Evolutionary conservation across 495 filamentous ascomycete genomes (phyloP).

Genomic region (Ascodesmis nigricans): DNA sequence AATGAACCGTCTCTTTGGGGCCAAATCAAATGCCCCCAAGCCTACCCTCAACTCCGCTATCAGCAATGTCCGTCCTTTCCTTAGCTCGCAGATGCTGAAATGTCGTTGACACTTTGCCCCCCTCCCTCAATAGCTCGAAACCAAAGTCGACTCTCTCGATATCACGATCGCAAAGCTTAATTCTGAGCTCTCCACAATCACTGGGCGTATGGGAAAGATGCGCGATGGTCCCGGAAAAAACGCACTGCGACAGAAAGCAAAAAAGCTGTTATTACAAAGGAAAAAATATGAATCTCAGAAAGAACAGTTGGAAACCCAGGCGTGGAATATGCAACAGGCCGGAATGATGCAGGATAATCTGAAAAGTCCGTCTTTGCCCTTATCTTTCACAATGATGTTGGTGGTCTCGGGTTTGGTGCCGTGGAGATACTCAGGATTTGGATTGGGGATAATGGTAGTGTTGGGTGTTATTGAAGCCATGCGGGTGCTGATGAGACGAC

Average conservation of each 20-base stretch:
- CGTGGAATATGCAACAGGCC: slow-evolving; percentile 99
- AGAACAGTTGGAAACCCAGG: slow-evolving; percentile 82
- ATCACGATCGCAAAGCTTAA: slow-evolving; percentile 85
- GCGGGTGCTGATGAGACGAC: slow-evolving; percentile 14
- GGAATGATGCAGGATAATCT: slow-evolving; percentile 99
- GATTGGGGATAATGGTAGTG: slow-evolving; percentile 1
- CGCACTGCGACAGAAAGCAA: slow-evolving; percentile 73
- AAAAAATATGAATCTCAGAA: slow-evolving; percentile 89
- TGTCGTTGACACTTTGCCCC: too few species aligned
- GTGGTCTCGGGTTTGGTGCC: too few species aligned
- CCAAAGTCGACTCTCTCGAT: slow-evolving; percentile 70
- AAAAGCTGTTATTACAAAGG: slow-evolving; percentile 87
- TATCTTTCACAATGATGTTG: slow-evolving; percentile 2
- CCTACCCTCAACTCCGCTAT: slow-evolving; percentile 77
- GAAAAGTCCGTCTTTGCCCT: slow-evolving; percentile 35
- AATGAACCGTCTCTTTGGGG: slow-evolving; percentile 96
- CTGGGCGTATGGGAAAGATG: slow-evolving; percentile 75
- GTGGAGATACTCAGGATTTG: background rate
- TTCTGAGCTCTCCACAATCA: slow-evolving; percentile 73
- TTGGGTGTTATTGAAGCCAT: slow-evolving; percentile 3
- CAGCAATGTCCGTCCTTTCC: slow-evolving; percentile 35
- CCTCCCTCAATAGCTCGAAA: slow-evolving; percentile 42
- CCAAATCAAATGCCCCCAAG: slow-evolving; percentile 72
- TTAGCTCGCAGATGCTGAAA: too few species aligned
- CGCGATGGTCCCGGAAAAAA: slow-evolving; percentile 88